Base-by-base conservation (phyloP, 257 asterid species). In the Coffea eugenioides region DNA sequence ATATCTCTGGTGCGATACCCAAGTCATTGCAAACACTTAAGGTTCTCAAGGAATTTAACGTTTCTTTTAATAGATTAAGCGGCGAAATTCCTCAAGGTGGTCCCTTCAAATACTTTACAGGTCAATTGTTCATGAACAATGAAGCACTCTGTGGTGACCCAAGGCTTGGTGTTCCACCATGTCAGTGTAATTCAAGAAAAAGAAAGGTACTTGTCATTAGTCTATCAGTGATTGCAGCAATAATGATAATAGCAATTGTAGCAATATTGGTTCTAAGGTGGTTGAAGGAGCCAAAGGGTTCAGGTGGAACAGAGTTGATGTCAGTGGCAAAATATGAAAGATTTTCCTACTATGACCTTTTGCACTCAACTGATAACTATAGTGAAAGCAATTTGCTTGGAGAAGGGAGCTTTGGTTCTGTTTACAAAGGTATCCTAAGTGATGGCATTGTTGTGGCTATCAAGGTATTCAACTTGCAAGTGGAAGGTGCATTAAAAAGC, bases 31-130 rank as follows among this genome's bases (percentile, higher is more conserved):
- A 65, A 76, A 51, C 25, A n/a, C 82, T 86, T 56, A 23, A 0
- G 11, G 23, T 49, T 25, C 77, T 86, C 1, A 64, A 27, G 45
- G 61, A 78, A 51, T 76, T 81, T 20, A 82, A 83, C 74, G 79
- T 77, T 21, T 80, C 85, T 13, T 77, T 68, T 12, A 85, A 85
- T 34, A 27, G 73, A 45, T 70, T 83, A 25, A 51, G 16, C 8
- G 85, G 85, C 20, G 83, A 77, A 78, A 85, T 85, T 77, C 88
- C 86, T 23, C 13, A 34, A 1, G 69, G 70, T 1, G 88, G 81
- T 34, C 84, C 84, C 31, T 85, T 82, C 36, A 10, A 14, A 16
- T 77, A 64, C 52, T 79, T 83, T 36, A 56, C 82, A 6, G 2
- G 51, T 10, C 59, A 69, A 45, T 83, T 81, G 13, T 85, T 85